These are phyloP conservation scores for Penicillium sclerotigenum DNA, from an alignment of 2,329 filamentous ascomycete species.

Conservation along the genomic window DNA sequence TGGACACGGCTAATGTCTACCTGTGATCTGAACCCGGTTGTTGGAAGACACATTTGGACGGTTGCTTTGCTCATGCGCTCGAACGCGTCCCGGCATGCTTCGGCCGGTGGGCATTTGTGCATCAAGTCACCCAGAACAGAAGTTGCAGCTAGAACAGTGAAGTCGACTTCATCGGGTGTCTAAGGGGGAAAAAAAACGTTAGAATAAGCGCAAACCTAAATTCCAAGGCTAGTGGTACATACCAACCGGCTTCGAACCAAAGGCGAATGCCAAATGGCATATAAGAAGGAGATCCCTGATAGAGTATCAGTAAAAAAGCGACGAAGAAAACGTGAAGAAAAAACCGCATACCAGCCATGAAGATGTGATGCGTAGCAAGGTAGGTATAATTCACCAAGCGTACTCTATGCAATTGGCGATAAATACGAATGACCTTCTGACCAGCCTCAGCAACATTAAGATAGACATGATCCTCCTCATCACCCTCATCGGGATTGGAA, in stretches of 20 bases:
- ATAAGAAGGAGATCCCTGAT: slow-evolving; percentile 79
- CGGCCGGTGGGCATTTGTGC: slow-evolving; percentile 90
- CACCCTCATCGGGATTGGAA: slow-evolving; percentile 45
- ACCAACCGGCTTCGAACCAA: slow-evolving; percentile 81
- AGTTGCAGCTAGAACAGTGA: slow-evolving; percentile 87
- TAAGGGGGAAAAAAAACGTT: slow-evolving; percentile 24
- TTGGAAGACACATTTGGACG: slow-evolving; percentile 88
- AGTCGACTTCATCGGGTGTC: slow-evolving; percentile 95
- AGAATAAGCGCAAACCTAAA: slow-evolving; percentile 2
- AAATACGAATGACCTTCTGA: slow-evolving; percentile 85
- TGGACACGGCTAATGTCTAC: slow-evolving; percentile 30
- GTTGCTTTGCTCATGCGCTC: slow-evolving; percentile 93
- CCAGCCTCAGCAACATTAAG: slow-evolving; percentile 93
- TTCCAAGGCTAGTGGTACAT: slow-evolving; percentile 42
- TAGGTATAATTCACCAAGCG: slow-evolving; percentile 95
- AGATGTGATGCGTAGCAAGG: slow-evolving; percentile 89
- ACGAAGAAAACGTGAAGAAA: neutral
- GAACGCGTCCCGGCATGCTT: slow-evolving; percentile 92
- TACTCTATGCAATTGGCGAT: slow-evolving; percentile 81
- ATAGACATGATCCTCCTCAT: slow-evolving; percentile 86
- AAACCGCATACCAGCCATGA: slow-evolving; percentile 74
- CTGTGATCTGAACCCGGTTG: slow-evolving; percentile 69
- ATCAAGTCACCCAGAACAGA: slow-evolving; percentile 89
- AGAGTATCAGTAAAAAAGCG: slow-evolving; percentile 9
- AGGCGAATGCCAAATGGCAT: slow-evolving; percentile 95